Conservation (phyloP, 805 yeast genomes). For the Wickerhamiella vanderwaltii region DNA sequence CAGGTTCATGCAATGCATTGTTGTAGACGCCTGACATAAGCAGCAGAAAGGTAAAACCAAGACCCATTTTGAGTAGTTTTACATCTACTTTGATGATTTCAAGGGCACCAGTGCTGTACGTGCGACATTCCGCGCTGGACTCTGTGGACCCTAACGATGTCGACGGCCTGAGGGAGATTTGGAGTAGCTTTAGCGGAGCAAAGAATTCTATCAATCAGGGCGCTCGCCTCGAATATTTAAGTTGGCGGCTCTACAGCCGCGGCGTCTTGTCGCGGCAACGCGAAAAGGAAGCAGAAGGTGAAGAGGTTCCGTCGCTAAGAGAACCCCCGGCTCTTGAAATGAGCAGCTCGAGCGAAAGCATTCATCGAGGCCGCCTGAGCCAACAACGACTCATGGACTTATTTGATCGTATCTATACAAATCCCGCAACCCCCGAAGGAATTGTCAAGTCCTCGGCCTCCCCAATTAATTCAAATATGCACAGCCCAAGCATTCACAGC, state of each 20-base stretch:
- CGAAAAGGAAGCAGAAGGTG: constrained; percentile 1
- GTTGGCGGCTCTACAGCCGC: constrained; percentile 22
- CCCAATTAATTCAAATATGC: no score
- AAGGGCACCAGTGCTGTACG: constrained; percentile 16
- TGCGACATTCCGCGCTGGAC: constrained; percentile 19
- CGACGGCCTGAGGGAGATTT: constrained; percentile 20
- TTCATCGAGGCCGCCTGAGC: constrained; percentile 1
- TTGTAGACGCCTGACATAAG: background rate
- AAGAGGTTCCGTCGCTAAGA: constrained; percentile 1
- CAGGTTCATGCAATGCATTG: background rate
- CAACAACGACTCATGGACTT: constrained; percentile 1
- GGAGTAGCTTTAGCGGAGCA: constrained; percentile 21
- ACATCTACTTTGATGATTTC: constrained; percentile 10
- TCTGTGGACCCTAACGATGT: constrained; percentile 19
- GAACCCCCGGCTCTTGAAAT: constrained; percentile 10
- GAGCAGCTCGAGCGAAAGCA: constrained; percentile 7
- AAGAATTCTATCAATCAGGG: constrained; percentile 20
- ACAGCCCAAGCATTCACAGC: background rate
- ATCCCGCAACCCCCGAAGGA: constrained; percentile 9
- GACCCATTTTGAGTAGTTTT: background rate
- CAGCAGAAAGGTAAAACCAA: background rate
- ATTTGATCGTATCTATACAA: constrained; percentile 8
- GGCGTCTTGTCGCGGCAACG: constrained; percentile 13
- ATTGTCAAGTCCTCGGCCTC: background rate
- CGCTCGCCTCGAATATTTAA: constrained; percentile 20